These are phyloP conservation scores for Venturia effusa DNA, from an alignment of 2,329 filamentous ascomycete genomes.

Conservation along the genomic window DNA sequence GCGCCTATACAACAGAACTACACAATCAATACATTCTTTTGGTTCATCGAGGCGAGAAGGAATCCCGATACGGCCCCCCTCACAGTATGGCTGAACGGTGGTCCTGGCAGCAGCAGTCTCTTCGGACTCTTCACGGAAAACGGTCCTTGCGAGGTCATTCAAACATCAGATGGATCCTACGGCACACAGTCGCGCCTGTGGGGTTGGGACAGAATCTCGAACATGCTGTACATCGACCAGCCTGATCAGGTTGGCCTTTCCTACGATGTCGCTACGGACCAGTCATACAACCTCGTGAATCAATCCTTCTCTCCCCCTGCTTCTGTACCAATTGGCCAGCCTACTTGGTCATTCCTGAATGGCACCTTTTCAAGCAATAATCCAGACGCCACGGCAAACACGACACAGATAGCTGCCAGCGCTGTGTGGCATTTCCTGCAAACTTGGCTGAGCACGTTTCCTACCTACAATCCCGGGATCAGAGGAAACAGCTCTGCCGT, in stretches of 20 bases:
- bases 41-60: slow-evolving; percentile 50
- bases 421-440: slow-evolving; percentile 57
- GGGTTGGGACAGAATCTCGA: slow-evolving; percentile 54
- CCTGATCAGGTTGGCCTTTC: slow-evolving; percentile 61
- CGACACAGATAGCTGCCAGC: slow-evolving; percentile 42
- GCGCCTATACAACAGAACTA: slow-evolving; percentile 41
- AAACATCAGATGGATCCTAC: slow-evolving; percentile 33
- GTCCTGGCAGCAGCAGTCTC: slow-evolving; percentile 55
- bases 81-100: slow-evolving; percentile 55
- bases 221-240: slow-evolving; percentile 51
- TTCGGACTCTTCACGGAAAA: slow-evolving; percentile 52
- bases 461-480: slow-evolving; percentile 43
- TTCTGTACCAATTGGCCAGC: slow-evolving; percentile 19
- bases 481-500: slow-evolving; percentile 23
- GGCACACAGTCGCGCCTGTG: slow-evolving; percentile 49
- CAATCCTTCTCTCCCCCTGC: slow-evolving; percentile 30
- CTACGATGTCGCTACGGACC: slow-evolving; percentile 46
- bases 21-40: slow-evolving; percentile 54
- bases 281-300: slow-evolving; percentile 23
- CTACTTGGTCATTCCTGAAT: slow-evolving; percentile 40
- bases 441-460: slow-evolving; percentile 48
- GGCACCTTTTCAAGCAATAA: slow-evolving; percentile 55
- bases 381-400: slow-evolving; percentile 40
- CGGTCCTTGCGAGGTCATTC: slow-evolving; percentile 36
- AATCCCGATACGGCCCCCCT: slow-evolving; percentile 41